Evolutionary conservation across 2,329 filamentous ascomycete species (phyloP).

Genomic region (Beauveria sp.): DNA sequence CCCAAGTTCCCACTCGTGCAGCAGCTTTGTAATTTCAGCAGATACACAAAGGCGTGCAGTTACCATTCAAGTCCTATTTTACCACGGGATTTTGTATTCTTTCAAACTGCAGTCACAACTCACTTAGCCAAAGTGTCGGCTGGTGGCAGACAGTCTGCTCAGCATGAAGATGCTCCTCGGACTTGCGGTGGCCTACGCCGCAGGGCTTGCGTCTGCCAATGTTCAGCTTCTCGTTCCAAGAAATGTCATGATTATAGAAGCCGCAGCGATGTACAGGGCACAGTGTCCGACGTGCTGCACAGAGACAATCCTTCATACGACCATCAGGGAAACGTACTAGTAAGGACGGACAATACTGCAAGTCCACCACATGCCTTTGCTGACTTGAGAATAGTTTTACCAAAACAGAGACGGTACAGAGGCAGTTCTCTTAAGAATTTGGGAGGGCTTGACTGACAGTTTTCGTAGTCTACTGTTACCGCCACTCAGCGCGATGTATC

Average conservation of each 20-base stretch:
- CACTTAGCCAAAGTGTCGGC: neutral
- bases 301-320: neutral
- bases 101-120: neutral
- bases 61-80: neutral
- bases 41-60: neutral
- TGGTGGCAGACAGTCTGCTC: neutral
- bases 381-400: neutral
- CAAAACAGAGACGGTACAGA: neutral
- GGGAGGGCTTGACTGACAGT: no score
- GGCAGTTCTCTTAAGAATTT: no score
- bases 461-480: neutral
- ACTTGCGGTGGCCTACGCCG: neutral
- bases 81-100: neutral
- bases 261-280: neutral
- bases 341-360: neutral
- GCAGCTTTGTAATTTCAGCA: neutral
- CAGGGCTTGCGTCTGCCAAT: neutral
- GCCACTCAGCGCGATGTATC: slow-evolving; percentile 1
- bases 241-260: neutral
- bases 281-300: neutral
- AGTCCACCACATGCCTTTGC: neutral
- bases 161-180: neutral
- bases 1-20: neutral
- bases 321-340: slow-evolving; percentile 1
- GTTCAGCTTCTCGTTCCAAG: neutral